Evolutionary conservation across 2,329 filamentous ascomycete species (phyloP).

Genomic region (Fusarium verticillioides): DNA sequence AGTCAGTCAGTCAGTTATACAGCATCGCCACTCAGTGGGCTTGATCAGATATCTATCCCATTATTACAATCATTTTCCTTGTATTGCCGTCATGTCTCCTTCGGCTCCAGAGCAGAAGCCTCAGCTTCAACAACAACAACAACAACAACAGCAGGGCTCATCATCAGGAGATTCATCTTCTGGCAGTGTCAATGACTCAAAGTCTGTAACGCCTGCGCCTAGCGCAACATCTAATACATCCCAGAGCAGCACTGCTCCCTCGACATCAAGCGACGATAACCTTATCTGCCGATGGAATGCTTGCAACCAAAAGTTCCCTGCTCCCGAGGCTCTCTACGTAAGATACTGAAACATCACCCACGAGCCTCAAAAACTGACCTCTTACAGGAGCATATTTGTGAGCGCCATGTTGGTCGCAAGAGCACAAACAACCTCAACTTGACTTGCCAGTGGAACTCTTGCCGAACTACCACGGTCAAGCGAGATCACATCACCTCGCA

Average conservation of each 20-base stretch:
- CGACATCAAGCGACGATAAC: slow-evolving; percentile 60
- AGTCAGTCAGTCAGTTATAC: not conserved
- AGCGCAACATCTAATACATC: slow-evolving; percentile 60
- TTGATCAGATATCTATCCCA: slow-evolving; percentile 31
- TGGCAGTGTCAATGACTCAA: slow-evolving; percentile 59
- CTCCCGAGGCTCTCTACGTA: slow-evolving; percentile 70
- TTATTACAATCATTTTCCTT: slow-evolving; percentile 17
- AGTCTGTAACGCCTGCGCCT: slow-evolving; percentile 64
- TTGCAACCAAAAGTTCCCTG: slow-evolving; percentile 68
- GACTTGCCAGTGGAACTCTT: slow-evolving; percentile 97
- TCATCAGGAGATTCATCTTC: slow-evolving; percentile 47
- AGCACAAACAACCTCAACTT: slow-evolving; percentile 98
- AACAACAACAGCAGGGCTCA: slow-evolving; percentile 25
- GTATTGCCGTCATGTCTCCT: slow-evolving; percentile 48
- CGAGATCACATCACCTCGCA: slow-evolving; percentile 99
- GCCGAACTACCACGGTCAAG: slow-evolving; percentile 96
- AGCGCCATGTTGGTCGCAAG: slow-evolving; percentile 97
- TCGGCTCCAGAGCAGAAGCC: slow-evolving; percentile 44
- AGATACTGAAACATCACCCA: slow-evolving; percentile 43
- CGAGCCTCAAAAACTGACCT: slow-evolving; percentile 6
- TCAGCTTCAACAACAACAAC: slow-evolving; percentile 39
- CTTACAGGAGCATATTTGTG: slow-evolving; percentile 93
- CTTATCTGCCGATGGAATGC: slow-evolving; percentile 70
- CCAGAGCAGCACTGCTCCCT: slow-evolving; percentile 55
- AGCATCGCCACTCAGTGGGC: slow-evolving; percentile 18